phyloP scores from a whole-genome alignment of 345 rosid species.

The Lagerstroemia speciosa region DNA sequence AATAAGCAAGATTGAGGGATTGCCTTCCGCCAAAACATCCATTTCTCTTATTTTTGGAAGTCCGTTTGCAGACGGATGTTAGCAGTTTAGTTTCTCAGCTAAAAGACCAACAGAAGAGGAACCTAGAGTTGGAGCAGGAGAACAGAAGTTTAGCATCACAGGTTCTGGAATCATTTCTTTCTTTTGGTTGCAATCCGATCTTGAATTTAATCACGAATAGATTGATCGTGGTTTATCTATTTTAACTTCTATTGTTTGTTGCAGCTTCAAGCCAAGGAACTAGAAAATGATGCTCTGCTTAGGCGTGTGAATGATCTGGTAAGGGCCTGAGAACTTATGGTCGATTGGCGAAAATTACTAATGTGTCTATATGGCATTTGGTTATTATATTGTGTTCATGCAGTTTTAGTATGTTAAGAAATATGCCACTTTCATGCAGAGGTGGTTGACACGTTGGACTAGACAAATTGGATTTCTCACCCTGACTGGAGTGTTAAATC shows the following conservation, averaged over 20 bases:
- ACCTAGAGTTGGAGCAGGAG: conserved; percentile 59
- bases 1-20: neutral
- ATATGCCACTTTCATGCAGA: neutral
- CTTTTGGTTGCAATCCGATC: neutral
- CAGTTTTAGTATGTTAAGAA: neutral
- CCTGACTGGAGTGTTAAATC: neutral
- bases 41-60: neutral
- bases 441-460: neutral
- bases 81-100: conserved; percentile 83
- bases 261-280: conserved; percentile 64
- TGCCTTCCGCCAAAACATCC: neutral
- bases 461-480: neutral
- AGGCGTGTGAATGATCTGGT: conserved; percentile 65
- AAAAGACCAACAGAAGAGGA: conserved; percentile 61
- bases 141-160: conserved; percentile 33
- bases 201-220: neutral
- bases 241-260: neutral
- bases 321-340: conserved; percentile 4
- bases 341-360: neutral
- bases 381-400: neutral
- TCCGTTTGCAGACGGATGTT: conserved; percentile 59
- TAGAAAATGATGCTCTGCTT: conserved; percentile 42
- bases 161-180: conserved; percentile 5
- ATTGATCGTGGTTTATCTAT: conserved; percentile 5
- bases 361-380: neutral